Conservation (phyloP, 2,329 filamentous ascomycete species). For the Arachnomyces sp. region DNA sequence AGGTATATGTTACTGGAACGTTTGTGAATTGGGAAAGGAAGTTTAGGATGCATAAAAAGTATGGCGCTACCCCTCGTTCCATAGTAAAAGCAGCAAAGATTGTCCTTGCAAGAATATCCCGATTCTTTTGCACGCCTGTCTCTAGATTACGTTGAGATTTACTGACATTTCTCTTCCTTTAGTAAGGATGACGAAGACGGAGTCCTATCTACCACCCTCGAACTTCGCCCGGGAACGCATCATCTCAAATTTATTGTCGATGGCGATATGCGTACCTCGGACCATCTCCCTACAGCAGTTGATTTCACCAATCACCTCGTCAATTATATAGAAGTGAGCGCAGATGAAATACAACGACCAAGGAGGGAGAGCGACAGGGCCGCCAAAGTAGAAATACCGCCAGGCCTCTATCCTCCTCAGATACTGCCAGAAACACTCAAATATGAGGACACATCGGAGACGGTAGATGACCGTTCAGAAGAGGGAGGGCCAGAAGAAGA, state of each 20-base stretch:
- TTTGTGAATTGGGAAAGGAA: conserved; percentile 98
- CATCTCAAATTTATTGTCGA: conserved; percentile 96
- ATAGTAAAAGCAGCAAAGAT: too few relatives aligned
- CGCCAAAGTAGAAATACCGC: conserved; percentile 26
- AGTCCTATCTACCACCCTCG: conserved; percentile 67
- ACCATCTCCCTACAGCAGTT: conserved; percentile 83
- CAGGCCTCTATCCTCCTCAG: conserved; percentile 39
- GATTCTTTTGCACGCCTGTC: conserved; percentile 10
- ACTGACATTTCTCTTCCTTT: conserved; percentile 5
- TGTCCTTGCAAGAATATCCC: not conserved
- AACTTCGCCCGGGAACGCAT: conserved; percentile 86
- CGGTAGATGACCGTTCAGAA: conserved; percentile 37
- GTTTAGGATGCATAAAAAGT: conserved; percentile 79
- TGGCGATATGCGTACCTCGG: conserved; percentile 82
- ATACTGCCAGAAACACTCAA: conserved; percentile 30
- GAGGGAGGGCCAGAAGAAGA: conserved; percentile 48
- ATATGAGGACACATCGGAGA: conserved; percentile 23
- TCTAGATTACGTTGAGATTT: not conserved
- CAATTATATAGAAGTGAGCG: conserved; percentile 92
- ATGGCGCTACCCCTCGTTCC: too few relatives aligned
- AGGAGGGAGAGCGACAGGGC: conserved; percentile 30
- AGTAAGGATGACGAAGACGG: conserved; percentile 40
- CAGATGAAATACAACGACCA: conserved; percentile 53
- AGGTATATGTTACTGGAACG: conserved; percentile 92
- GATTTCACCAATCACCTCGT: conserved; percentile 97